Base-by-base conservation (phyloP, 176 grass and related monocot genomes). In the Oropetium thomaeum region DNA sequence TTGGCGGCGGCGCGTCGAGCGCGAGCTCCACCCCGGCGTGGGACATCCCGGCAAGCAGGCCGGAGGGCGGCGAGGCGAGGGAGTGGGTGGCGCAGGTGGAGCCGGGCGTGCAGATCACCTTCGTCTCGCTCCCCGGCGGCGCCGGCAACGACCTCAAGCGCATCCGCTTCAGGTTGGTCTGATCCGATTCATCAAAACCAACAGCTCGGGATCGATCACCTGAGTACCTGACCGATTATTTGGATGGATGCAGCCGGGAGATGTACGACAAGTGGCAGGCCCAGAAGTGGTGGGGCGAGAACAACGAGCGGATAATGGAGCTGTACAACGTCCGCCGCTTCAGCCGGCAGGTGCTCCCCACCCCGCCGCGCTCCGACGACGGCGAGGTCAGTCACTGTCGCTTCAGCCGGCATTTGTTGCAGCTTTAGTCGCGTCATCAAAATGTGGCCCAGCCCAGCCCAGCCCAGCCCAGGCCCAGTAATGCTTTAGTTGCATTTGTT, bases 41-140 rank as follows among this genome's bases (percentile, higher is more conserved):
- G 85, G 80, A 67, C 42, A 16, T 62, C n/a, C 8, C 51, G 6
- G 57, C 1, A 9, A 54, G n/a, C n/a, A n/a, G 51, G 32, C 8
- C 69, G 30, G 82, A 81, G 15, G 73, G 79, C 28, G 73, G 79
- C 28, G 86, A 79, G 53, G 75, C 60, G 15, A 29, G 86, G 61
- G 96, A 99, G 79, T 95, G 96, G 96, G 77, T 88, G 79, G 92
- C 96, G 35, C 96, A 99, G 75, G 96, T 99, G 5, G 96, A 99
- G 82, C 92, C 92, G 6, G 96, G 96, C 1, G 92, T 99, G 61
- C 91, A 95, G 67, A 99, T 99, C 84, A 99, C 96, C 26, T 99
- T 99, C 81, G 85, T 92, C 26, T 92, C 89, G 1, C 85, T 92
- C 48, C 29, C 74, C 22, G 85, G 85, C 69, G 89, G 89, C 68